These are phyloP conservation scores for Alternaria solani DNA, from an alignment of 2,329 filamentous ascomycete genomes.

Conservation along the genomic window DNA sequence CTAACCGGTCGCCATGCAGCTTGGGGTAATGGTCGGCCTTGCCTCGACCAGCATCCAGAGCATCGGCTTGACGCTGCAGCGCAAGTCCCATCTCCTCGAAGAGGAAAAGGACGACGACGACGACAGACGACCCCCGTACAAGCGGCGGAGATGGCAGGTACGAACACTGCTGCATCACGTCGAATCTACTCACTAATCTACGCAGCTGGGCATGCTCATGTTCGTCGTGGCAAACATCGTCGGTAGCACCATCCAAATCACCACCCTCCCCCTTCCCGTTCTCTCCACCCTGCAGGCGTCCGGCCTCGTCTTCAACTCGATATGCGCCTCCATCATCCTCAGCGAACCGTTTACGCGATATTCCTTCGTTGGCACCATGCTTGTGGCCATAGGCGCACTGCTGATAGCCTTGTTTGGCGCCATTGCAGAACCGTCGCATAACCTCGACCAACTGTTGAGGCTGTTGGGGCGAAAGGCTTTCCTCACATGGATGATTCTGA, in stretches of 20 bases:
- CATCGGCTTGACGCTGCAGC: slow-evolving; percentile 91
- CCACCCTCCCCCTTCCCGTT: slow-evolving; percentile 90
- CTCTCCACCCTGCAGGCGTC: slow-evolving; percentile 91
- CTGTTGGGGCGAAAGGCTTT: slow-evolving; percentile 79
- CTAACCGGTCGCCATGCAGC: slow-evolving; percentile 58
- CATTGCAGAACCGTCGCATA: slow-evolving; percentile 91
- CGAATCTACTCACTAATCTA: slow-evolving; percentile 19
- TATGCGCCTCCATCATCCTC: slow-evolving; percentile 92
- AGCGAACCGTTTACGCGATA: slow-evolving; percentile 93
- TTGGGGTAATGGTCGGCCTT: slow-evolving; percentile 92
- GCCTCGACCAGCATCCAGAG: slow-evolving; percentile 95
- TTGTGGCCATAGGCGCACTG: slow-evolving; percentile 88
- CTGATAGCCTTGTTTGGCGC: slow-evolving; percentile 94
- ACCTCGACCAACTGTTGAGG: slow-evolving; percentile 78
- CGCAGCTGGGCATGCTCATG: slow-evolving; percentile 85
- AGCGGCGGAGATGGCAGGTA: slow-evolving; percentile 88
- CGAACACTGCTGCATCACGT: slow-evolving; percentile 13
- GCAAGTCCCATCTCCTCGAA: slow-evolving; percentile 97
- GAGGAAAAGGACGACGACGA: slow-evolving; percentile 87
- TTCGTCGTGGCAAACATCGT: slow-evolving; percentile 94
- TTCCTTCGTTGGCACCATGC: slow-evolving; percentile 87
- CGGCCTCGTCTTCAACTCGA: slow-evolving; percentile 96
- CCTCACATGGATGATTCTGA: slow-evolving; percentile 86
- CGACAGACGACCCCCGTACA: slow-evolving; percentile 84
- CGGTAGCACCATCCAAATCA: slow-evolving; percentile 96